Percentiles rank a stretch among this genome's conserved stretches.
These are phyloP conservation scores for Acanthamoeba comandoni DNA, from an alignment of 208 protist species.

Conservation along the genomic window DNA sequence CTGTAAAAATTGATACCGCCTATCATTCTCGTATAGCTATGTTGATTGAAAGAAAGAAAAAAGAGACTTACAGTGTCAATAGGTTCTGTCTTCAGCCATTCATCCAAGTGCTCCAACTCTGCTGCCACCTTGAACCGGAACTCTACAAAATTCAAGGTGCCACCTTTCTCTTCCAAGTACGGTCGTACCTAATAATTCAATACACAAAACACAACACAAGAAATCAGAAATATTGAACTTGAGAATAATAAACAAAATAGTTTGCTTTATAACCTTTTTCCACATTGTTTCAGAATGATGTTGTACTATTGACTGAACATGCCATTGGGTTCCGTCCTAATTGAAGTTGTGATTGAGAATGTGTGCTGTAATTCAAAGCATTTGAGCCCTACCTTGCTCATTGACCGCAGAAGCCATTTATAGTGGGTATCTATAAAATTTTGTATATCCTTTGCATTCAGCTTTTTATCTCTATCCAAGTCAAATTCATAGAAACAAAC, in stretches of 20 bases:
- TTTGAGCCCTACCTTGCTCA: slow-evolving; percentile 21
- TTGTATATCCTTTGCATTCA: slow-evolving; percentile 42
- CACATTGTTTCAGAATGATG: slow-evolving; percentile 25
- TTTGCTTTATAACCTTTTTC: slow-evolving; percentile 9
- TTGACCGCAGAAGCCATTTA: slow-evolving; percentile 35
- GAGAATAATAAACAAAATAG: too few relatives aligned
- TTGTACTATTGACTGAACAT: slow-evolving; percentile 23
- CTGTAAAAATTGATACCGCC: too few relatives aligned
- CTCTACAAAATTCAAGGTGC: slow-evolving; percentile 17
- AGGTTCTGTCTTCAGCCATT: slow-evolving; percentile 11
- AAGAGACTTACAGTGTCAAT: too few relatives aligned
- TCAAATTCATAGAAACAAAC: slow-evolving; percentile 34
- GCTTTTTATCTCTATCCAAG: slow-evolving; percentile 2
- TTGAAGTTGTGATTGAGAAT: not conserved
- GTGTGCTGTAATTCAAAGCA: not conserved
- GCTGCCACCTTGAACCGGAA: slow-evolving; percentile 54
- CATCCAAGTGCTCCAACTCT: slow-evolving; percentile 9
- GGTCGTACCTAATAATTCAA: not conserved
- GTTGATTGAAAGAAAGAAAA: too few relatives aligned
- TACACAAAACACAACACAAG: not conserved
- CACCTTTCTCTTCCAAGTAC: slow-evolving; percentile 40
- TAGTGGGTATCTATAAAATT: slow-evolving; percentile 29
- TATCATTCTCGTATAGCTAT: too few relatives aligned
- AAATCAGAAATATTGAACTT: not conserved
- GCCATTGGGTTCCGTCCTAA: slow-evolving; percentile 13